Base-by-base conservation (phyloP, 139 green algal species). In the Protoeuglena noctilucae region DNA sequence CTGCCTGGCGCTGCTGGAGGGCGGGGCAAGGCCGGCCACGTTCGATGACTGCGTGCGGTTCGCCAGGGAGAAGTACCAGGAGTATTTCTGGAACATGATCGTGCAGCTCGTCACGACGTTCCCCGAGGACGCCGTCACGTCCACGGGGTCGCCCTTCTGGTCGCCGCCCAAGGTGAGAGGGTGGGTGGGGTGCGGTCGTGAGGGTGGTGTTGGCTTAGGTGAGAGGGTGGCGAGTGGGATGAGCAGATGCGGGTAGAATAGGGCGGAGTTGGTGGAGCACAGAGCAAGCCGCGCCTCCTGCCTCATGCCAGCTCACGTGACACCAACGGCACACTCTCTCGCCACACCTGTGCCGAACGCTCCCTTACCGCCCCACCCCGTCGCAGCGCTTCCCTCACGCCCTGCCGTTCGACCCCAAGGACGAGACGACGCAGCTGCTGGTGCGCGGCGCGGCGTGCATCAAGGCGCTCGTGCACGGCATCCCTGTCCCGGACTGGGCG, bases 141-240 rank as follows among this genome's bases (percentile, higher is more conserved):
- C 73, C 45, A 93, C 75, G 0, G 90, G 90, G 9, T 47, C 77
- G 3, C 81, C 79, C 3, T 98, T 98, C 74, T 98, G 91, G 91
- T 92, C 76, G 4, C 72, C 91, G 9, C 91, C 91, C 50, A 98
- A 98, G n/a, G n/a, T n/a, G n/a, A n/a, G n/a, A n/a, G n/a, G n/a
- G n/a, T n/a, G n/a, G n/a, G n/a, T n/a, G n/a, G n/a, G n/a, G n/a
- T n/a, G n/a, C n/a, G n/a, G n/a, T n/a, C n/a, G n/a, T n/a, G n/a
- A n/a, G n/a, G n/a, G n/a, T n/a, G n/a, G n/a, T n/a, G n/a, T n/a
- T n/a, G n/a, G n/a, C n/a, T n/a, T n/a, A n/a, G n/a, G n/a, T n/a
- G n/a, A n/a, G n/a, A n/a, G n/a, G n/a, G n/a, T n/a, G n/a, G n/a
- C n/a, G n/a, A n/a, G n/a, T n/a, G n/a, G n/a, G n/a, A n/a, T n/a